phyloP scores from a whole-genome alignment of 441 rosid species.

The Croton setiger region DNA sequence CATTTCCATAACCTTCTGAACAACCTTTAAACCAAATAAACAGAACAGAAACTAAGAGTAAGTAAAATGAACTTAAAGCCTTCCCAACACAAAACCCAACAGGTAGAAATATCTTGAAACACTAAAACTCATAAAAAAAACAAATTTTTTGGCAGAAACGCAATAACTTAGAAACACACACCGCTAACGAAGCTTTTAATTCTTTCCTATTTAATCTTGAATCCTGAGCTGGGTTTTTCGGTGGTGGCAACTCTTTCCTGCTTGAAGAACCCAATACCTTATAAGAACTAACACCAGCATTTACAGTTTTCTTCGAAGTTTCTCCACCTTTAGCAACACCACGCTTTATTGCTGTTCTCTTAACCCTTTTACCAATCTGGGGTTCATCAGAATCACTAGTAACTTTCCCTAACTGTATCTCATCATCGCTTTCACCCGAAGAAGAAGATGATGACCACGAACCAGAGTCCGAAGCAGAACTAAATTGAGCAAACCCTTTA shows the following conservation, averaged over 20 bases:
- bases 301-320: constrained; percentile 23
- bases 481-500: constrained; percentile 5
- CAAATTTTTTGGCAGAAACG: background rate
- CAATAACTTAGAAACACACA: constrained; percentile 20
- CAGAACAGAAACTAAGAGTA: background rate
- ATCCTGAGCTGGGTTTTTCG: constrained; percentile 18
- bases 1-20: constrained; percentile 54
- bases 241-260: constrained; percentile 20
- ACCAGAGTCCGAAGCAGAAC: constrained; percentile 2
- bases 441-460: constrained; percentile 21
- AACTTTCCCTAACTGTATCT: constrained; percentile 21
- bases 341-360: constrained; percentile 18
- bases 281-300: constrained; percentile 26
- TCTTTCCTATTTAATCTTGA: constrained; percentile 35
- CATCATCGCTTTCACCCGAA: constrained; percentile 30
- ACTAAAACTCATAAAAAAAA: background rate
- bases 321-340: constrained; percentile 28
- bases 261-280: constrained; percentile 2
- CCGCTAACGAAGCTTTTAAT: constrained; percentile 41
- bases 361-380: constrained; percentile 14
- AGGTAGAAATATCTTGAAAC: background rate
- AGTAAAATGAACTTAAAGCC: background rate
- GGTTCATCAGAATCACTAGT: constrained; percentile 30
- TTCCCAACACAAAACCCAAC: background rate
- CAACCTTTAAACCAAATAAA: constrained; percentile 31